Percentiles rank a stretch among this genome's conserved stretches.
Conservation (phyloP, 345 rosid species). For the Arabis hirsuta region DNA sequence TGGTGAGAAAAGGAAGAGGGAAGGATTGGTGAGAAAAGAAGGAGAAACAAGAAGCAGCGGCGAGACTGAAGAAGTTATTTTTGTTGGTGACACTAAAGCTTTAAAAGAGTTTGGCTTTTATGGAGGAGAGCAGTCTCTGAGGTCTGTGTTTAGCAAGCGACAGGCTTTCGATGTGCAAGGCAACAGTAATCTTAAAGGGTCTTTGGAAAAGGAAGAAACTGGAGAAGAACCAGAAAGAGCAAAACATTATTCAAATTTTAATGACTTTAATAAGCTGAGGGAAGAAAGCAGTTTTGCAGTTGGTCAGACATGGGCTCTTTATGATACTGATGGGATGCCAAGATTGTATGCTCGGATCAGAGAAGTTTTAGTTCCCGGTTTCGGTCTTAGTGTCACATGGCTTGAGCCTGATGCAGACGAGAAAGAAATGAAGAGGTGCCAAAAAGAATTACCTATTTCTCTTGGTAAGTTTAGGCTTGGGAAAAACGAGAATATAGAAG, state of each 20-base stretch:
- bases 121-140: conserved; percentile 47
- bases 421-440: conserved; percentile 48
- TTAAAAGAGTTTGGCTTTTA: conserved; percentile 35
- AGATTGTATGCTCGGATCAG: conserved; percentile 75
- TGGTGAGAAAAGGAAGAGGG: conserved; percentile 55
- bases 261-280: conserved; percentile 63
- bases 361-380: conserved; percentile 48
- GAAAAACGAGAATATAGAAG: conserved; percentile 37
- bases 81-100: conserved; percentile 50
- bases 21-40: conserved; percentile 53
- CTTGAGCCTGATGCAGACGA: conserved; percentile 66
- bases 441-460: conserved; percentile 54
- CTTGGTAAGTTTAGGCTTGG: conserved; percentile 70
- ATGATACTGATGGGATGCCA: conserved; percentile 77
- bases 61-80: conserved; percentile 51
- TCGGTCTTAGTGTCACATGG: conserved; percentile 64
- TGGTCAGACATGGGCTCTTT: conserved; percentile 76
- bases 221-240: conserved; percentile 29
- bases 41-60: conserved; percentile 50
- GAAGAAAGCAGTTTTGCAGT: conserved; percentile 48
- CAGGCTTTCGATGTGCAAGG: conserved; percentile 63
- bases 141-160: conserved; percentile 63
- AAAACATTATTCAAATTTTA: conserved; percentile 38
- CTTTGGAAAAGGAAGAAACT: conserved; percentile 40
- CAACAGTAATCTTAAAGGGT: conserved; percentile 53